Base-by-base conservation (phyloP, 108 stramenopile species). In the Aurantiochytrium sp. region DNA sequence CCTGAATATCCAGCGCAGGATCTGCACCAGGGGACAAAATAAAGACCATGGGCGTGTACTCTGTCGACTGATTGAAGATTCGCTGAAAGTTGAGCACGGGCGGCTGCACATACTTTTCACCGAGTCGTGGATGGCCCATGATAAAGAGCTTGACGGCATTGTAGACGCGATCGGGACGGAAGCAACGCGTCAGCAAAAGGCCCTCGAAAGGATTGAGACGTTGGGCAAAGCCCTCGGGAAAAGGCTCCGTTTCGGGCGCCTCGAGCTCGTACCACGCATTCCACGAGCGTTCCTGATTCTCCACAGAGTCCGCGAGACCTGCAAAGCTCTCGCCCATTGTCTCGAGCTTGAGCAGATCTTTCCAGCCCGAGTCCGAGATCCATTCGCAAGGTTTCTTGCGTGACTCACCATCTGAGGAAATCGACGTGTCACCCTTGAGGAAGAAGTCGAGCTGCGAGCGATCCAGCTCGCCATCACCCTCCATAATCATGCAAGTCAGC, bases 51-150 rank as follows among this genome's bases (percentile, higher is more conserved):
- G 95, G 95, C 35, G 92, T 92, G 29, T 21, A 23, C 5, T 93
- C 90, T 10, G 90, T 72, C 18, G 60, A 72, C 71, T 94, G 94
- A 44, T 90, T 44, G 89, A 87, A 94, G 51, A 95, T 94, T 42
- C 95, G 90, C 23, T 88, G 60, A 88, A 95, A 95, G 72, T 95
- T 92, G 14, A 95, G 90, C 19, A 95, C 95, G 5, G 95, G 95
- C 5, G 95, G 95, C 90, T 95, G 95, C 28, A 95, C 95, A 58
- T 91, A 95, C 88, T 92, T 93, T 72, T 95, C 94, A 4, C 94
- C 94, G 64, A 95, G 90, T 5, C 53, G 55, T 10, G 64, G 64
- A 18, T 69, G 64, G 14, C 72, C 89, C 43, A 92, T 72, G 43
- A 95, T 94, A 69, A 95, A 93, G 44, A 91, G 57, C 88, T 94